Evolutionary conservation across 306 rosid genomes (phyloP), one percentile per base, ranked within the genome.

Genomic region (Datisca glomerata): DNA sequence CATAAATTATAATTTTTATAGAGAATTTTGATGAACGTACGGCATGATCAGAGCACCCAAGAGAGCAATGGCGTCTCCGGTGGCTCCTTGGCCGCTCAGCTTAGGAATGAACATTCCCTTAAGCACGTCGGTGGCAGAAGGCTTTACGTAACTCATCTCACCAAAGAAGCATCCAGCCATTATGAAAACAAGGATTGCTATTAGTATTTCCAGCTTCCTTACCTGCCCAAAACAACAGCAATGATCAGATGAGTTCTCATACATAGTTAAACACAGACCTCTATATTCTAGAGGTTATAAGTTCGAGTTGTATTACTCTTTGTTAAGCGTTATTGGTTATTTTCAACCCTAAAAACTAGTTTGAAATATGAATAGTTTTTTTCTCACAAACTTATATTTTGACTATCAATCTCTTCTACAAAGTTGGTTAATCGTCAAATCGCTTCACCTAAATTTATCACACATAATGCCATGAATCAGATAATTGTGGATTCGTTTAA

Each of bases 11-110:
- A 28, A 24, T 40, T n/a, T 18, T 7, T 47, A 15, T 5, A 23
- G 18, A 14, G 22, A n/a, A n/a, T n/a, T n/a, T n/a, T n/a, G 11
- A 25, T 6, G 9, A 8, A 11, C 53, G 8, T 79, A 87, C 97
- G 94, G 93, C 94, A 87, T 87, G 53, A 87, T 43, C 20, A 87
- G 82, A 59, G 97, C 89, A 37, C 97, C 97, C 39, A 87, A 53
- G 45, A 82, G 85, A 27, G 97, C 85, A 21, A 87, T 83, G 40
- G 94, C 89, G 14, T 83, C 93, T 7, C 62, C 97, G 8, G 81
- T 73, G 41, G 93, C 93, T 3, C 70, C 79, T 2, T 74, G 45
- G 32, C 86, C 94, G 0, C 14, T 51, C 45, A 79, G 81, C 60
- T 75, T 79, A 0, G 96, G 96, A 6, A 76, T 28, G 16, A 86